Evolutionary conservation across 176 grass and related monocot genomes (phyloP).

Genomic region (Stipa capillata): DNA sequence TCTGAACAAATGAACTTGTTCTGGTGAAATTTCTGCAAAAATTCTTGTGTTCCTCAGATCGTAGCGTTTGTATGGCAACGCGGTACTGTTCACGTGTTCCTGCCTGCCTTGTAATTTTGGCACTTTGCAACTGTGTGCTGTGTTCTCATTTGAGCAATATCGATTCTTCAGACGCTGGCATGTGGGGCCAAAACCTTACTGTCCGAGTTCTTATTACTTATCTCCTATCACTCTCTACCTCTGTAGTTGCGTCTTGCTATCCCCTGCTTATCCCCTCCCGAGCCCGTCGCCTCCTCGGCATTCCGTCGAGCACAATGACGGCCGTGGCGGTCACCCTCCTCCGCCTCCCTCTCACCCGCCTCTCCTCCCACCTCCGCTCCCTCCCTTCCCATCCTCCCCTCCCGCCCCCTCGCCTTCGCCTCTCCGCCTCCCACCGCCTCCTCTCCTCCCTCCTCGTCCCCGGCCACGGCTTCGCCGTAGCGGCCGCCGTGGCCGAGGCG

Average conservation of each 20-base stretch:
- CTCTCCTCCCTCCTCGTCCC: conserved; percentile 17
- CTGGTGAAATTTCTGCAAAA: neutral
- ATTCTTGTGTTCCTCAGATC: neutral
- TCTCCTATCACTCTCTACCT: neutral
- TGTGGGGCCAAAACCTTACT: neutral
- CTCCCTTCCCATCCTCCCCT: neutral
- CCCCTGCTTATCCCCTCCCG: conserved; percentile 12
- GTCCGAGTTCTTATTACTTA: neutral
- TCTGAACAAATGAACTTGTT: neutral
- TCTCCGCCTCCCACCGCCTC: neutral
- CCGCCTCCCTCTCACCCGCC: conserved; percentile 37
- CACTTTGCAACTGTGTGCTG: neutral
- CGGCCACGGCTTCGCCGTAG: neutral
- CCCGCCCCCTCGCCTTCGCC: conserved; percentile 10
- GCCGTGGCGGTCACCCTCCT: conserved; percentile 33
- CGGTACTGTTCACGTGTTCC: neutral
- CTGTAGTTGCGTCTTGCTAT: neutral
- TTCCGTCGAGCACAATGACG: conserved; percentile 43
- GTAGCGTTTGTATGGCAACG: neutral
- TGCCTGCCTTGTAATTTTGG: neutral
- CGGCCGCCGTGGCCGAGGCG: conserved; percentile 16
- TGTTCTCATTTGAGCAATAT: neutral
- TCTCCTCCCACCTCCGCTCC: conserved; percentile 17
- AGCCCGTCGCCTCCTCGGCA: neutral
- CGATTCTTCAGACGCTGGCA: neutral